Conservation (phyloP, 192 early-diverging fungal species). For the Kappamyces sp. region DNA sequence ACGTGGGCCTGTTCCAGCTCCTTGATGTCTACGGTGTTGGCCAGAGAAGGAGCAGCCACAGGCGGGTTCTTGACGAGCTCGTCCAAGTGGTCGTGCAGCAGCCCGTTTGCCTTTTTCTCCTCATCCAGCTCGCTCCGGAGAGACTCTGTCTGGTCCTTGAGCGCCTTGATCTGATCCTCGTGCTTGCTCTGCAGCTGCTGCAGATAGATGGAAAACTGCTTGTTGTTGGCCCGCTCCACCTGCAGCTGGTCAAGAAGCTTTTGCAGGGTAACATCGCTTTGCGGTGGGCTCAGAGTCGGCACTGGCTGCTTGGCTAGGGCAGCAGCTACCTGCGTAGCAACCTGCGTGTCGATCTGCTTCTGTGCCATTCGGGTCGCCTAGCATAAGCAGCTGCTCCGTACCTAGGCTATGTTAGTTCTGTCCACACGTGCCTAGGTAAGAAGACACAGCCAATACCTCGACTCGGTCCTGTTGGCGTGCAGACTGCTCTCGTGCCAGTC, state of each 20-base stretch:
- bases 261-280: background rate
- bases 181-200: background rate
- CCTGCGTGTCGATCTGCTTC: no score
- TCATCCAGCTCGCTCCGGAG: background rate
- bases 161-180: background rate
- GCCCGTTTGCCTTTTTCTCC: background rate
- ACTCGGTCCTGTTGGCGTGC: background rate
- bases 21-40: conserved; percentile 1
- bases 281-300: no score
- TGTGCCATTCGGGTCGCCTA: no score
- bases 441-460: background rate
- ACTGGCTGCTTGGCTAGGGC: no score
- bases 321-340: no score
- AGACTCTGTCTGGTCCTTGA: conserved; percentile 1
- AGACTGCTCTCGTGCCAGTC: conserved; percentile 5
- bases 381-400: no score
- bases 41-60: background rate
- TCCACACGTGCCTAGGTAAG: background rate
- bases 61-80: background rate
- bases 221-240: background rate
- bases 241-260: conserved; percentile 7
- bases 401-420: no score
- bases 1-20: background rate
- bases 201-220: conserved; percentile 8
- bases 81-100: conserved; percentile 3